Conservation (phyloP, 768 basidiomycete genomes). For the Mycena olivaceomarginata region DNA sequence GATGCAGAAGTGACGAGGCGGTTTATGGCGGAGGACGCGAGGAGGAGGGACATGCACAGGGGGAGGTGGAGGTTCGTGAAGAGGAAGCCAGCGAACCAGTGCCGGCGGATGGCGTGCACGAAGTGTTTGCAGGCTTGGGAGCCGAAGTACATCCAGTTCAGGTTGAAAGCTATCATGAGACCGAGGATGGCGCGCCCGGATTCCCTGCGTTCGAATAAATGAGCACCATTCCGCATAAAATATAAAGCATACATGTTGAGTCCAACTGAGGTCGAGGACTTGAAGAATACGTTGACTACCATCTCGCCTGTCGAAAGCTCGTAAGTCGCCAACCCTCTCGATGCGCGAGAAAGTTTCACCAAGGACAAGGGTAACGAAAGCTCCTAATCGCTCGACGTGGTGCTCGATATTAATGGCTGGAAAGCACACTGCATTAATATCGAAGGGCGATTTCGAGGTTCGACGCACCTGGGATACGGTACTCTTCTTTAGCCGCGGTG, state of each 20-base stretch:
- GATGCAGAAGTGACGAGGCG: conserved; percentile 32
- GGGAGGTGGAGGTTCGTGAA: conserved; percentile 44
- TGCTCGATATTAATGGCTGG: conserved; percentile 58
- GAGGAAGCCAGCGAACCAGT: conserved; percentile 43
- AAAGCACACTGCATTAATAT: neutral
- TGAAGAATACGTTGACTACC: conserved; percentile 43
- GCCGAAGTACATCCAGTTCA: conserved; percentile 47
- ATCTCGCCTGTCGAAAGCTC: conserved; percentile 34
- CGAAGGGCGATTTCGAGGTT: no score
- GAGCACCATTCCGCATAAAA: neutral
- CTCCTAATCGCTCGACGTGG: conserved; percentile 53
- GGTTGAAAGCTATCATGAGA: conserved; percentile 46
- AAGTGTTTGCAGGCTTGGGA: conserved; percentile 42
- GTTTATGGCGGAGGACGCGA: conserved; percentile 43
- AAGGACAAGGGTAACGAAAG: conserved; percentile 56
- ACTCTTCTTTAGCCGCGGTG: conserved; percentile 14
- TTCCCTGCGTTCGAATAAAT: conserved; percentile 34
- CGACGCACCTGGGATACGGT: conserved; percentile 35
- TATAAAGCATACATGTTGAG: conserved; percentile 31
- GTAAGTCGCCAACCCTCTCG: neutral
- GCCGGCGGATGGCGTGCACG: conserved; percentile 45
- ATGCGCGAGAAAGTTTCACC: conserved; percentile 25
- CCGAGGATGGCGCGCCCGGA: conserved; percentile 42
- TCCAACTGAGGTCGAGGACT: conserved; percentile 25
- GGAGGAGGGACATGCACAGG: conserved; percentile 44